These are phyloP conservation scores for Suillus luteus DNA, from an alignment of 768 basidiomycete genomes.

Conservation along the genomic window DNA sequence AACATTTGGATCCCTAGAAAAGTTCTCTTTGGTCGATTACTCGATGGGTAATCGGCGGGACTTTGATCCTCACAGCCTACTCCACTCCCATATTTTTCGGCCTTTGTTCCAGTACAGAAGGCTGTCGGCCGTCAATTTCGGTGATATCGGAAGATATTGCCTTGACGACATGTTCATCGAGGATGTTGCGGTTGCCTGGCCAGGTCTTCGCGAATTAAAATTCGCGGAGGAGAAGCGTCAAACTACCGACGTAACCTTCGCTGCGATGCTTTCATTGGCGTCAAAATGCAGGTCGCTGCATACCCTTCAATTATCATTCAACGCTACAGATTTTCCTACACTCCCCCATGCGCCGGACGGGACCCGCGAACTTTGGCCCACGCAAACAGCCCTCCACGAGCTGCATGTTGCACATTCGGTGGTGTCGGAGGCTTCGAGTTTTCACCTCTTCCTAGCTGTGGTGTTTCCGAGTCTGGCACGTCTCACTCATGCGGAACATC, in stretches of 20 bases:
- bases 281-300: neutral
- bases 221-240: neutral
- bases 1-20: neutral
- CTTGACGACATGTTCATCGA: neutral
- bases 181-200: conserved; percentile 2
- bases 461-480: neutral
- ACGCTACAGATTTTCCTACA: neutral
- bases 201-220: neutral
- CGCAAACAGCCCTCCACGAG: neutral
- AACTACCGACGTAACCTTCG: neutral
- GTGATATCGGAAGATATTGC: neutral
- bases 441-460: neutral
- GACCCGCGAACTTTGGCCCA: neutral
- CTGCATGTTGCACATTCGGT: neutral
- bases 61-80: too few species aligned
- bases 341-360: neutral
- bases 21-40: neutral
- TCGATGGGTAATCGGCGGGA: neutral
- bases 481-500: too few species aligned
- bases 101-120: neutral
- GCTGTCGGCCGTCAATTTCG: neutral
- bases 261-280: neutral
- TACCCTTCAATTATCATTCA: neutral
- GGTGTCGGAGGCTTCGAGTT: neutral
- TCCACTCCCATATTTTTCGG: neutral